A percentile compares a stretch with the other conserved stretches of the same genome.
These are phyloP conservation scores for Aspergillus sp. DNA, from an alignment of 2,329 filamentous ascomycete genomes.

Conservation along the genomic window DNA sequence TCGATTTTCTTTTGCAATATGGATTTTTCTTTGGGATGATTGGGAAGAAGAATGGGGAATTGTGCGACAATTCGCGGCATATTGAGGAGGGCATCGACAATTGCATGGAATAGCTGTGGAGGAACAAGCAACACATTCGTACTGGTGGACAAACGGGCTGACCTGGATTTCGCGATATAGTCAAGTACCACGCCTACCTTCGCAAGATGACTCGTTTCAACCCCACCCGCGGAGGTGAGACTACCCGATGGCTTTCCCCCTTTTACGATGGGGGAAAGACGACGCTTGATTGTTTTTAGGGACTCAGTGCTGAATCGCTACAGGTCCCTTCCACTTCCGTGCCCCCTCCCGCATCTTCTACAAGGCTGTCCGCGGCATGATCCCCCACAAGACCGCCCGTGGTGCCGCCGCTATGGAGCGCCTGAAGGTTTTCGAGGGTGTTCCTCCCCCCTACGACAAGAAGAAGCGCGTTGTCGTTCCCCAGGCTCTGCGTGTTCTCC, in stretches of 20 bases:
- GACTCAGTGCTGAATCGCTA: conserved; percentile 19
- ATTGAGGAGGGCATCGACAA: not conserved
- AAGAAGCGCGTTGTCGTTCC: conserved; percentile 99
- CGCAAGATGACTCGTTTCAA: conserved; percentile 99
- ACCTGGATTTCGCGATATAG: conserved; percentile 59
- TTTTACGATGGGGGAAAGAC: not conserved
- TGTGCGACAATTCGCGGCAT: not conserved
- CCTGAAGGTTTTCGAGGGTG: conserved; percentile 99
- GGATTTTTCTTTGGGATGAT: conserved; percentile 6
- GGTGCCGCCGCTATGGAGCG: conserved; percentile 95
- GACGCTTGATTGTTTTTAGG: not conserved
- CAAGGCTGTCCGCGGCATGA: conserved; percentile 99
- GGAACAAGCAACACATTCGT: not conserved
- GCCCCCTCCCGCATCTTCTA: conserved; percentile 99
- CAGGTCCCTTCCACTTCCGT: conserved; percentile 99
- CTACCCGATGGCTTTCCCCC: conserved; percentile 1
- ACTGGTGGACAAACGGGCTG: conserved; percentile 41
- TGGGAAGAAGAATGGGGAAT: not conserved
- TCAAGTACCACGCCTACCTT: conserved; percentile 99
- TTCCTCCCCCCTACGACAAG: conserved; percentile 98
- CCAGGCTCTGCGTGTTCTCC: conserved; percentile 93
- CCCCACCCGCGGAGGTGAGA: conserved; percentile 94
- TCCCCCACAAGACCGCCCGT: conserved; percentile 99
- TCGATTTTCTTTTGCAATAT: not conserved
- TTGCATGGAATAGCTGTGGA: not conserved